Base-by-base conservation (phyloP, 768 basidiomycete species). In the Lepiota venenata region DNA sequence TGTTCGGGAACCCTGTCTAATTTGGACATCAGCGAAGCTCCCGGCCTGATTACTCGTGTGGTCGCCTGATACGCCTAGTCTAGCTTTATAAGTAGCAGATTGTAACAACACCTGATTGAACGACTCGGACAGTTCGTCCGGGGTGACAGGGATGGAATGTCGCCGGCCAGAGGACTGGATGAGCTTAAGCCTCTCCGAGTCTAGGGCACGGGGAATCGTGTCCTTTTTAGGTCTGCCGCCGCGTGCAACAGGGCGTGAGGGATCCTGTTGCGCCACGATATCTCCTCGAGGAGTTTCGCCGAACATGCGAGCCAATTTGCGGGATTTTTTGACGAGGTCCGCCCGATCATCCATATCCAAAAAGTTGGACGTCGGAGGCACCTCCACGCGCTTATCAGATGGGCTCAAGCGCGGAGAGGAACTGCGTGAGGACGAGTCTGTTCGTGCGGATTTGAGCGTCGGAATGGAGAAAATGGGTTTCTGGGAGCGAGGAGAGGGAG, bases 251-350 rank as follows among this genome's bases (percentile, higher is more conserved):
- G 60, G 42, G 32, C 54, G 42, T 29, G 59, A 58, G 38, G 47
- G 45, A 46, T 65, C 69, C 62, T 63, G 75, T 53, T 59, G 67
- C 25, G 66, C 58, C 48, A 76, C 60, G 5, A 66, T 69, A 9
- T 79, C 78, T 3, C 74, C 70, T 4, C 71, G 76, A 2, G 86
- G 88, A 2, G 76, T 81, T 66, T 82, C 77, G 39, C 91, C 91
- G 51, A 93, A 85, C n/a, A 93, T 71, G 58, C 85, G 84, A n/a
- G 86, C 76, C 45, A 93, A 79, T 67, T 93, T 93, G 61, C 86
- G 83, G 47, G 84, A 81, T 60, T 85, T 87, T 50, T 82, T 76
- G 29, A 93, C 73, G 53, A 87, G 82, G 47, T 88, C 88, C 0
- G 85, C 80, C 27, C 91, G 88, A 58, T 87, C 83, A 10, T 77